These are phyloP conservation scores for Dicorynia guianensis DNA, from an alignment of 306 rosid species.

Conservation along the genomic window DNA sequence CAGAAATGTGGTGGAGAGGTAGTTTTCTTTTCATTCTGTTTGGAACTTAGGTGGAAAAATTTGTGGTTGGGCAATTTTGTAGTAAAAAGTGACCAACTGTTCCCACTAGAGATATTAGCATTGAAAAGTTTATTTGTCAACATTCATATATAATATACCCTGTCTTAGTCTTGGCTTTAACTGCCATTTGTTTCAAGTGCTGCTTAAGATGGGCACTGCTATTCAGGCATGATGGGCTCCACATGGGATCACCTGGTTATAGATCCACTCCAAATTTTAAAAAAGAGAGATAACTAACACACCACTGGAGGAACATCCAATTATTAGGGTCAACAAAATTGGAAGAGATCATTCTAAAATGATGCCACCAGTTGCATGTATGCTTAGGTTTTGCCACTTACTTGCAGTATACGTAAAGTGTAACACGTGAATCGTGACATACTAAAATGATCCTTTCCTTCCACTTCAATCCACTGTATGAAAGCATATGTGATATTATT, in stretches of 20 bases:
- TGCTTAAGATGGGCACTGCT: neutral
- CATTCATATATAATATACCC: neutral
- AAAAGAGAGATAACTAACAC: neutral
- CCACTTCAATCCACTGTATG: no score
- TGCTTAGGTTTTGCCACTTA: no score
- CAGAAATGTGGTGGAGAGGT: neutral
- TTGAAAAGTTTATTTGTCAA: neutral
- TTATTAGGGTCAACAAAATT: no score
- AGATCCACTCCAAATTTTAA: neutral
- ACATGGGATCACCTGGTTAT: neutral
- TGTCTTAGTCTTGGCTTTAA: neutral
- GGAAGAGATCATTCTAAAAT: no score
- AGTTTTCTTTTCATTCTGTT: neutral
- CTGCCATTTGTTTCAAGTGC: neutral
- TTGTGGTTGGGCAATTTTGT: neutral
- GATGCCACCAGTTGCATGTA: no score
- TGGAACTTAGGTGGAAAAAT: neutral
- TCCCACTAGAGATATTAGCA: no score
- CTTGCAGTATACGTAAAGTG: no score
- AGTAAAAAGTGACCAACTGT: neutral
- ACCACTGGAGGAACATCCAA: no score
- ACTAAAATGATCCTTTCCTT: no score
- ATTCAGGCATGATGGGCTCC: neutral
- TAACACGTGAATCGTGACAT: no score
- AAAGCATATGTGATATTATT: no score